A percentile compares a stretch with the other conserved stretches of the same genome.
Conservation (phyloP, 768 basidiomycete species). For the Crucibulum laeve region DNA sequence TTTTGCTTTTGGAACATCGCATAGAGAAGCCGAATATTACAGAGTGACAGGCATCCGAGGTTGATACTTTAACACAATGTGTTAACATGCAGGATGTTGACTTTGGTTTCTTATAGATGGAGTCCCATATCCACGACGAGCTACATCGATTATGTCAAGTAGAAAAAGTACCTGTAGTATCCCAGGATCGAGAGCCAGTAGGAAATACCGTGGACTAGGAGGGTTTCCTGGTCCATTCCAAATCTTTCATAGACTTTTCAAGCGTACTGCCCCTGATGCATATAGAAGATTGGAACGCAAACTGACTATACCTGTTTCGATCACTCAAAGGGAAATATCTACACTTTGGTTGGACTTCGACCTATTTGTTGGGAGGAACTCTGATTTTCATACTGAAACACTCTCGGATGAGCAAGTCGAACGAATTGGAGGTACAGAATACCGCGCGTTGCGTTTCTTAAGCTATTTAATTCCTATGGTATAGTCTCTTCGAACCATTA, state of each 20-base stretch:
- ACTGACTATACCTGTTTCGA: conserved; percentile 46
- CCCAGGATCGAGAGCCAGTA: conserved; percentile 9
- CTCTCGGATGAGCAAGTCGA: conserved; percentile 67
- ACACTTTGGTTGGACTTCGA: conserved; percentile 35
- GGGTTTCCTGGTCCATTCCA: conserved; percentile 44
- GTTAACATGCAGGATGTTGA: too few relatives aligned
- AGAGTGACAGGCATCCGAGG: too few relatives aligned
- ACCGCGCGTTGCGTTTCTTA: conserved; percentile 51
- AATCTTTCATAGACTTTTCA: conserved; percentile 32
- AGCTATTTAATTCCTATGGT: conserved; percentile 47
- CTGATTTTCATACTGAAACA: conserved; percentile 45
- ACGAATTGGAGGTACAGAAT: conserved; percentile 74
- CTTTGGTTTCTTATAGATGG: conserved; percentile 10
- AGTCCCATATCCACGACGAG: conserved; percentile 24
- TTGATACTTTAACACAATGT: too few relatives aligned
- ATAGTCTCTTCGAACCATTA: too few relatives aligned
- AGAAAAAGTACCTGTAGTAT: conserved; percentile 11
- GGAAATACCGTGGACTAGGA: conserved; percentile 37
- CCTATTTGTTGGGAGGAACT: conserved; percentile 57
- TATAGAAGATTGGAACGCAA: conserved; percentile 41
- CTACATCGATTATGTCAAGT: conserved; percentile 23
- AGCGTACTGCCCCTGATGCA: conserved; percentile 35
- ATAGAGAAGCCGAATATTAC: too few relatives aligned
- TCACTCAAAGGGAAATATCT: conserved; percentile 30
- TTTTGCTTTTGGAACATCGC: too few relatives aligned